phyloP scores from a whole-genome alignment of 164 flowering plant species.

The Nymphaea thermarum region DNA sequence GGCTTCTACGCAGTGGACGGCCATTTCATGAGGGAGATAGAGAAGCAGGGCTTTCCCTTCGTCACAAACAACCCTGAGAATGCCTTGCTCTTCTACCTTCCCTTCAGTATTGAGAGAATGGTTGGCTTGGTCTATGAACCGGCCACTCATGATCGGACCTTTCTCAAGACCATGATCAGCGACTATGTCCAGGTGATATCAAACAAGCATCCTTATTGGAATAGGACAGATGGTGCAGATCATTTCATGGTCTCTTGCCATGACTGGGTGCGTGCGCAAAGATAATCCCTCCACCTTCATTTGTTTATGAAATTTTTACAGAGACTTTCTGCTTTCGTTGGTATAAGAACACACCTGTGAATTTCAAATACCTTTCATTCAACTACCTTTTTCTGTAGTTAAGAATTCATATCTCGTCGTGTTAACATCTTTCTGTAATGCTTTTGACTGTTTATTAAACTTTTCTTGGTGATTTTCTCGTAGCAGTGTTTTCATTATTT shows the following conservation, averaged over 20 bases:
- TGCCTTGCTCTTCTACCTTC: conserved; percentile 59
- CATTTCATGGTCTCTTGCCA: conserved; percentile 87
- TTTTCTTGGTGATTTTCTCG: too few relatives aligned
- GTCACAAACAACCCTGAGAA: conserved; percentile 9
- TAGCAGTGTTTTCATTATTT: too few relatives aligned
- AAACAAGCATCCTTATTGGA: conserved; percentile 64
- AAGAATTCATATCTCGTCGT: too few relatives aligned
- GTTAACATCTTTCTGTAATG: too few relatives aligned
- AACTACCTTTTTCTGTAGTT: too few relatives aligned
- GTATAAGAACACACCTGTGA: too few relatives aligned
- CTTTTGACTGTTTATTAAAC: too few relatives aligned
- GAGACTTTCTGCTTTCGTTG: too few relatives aligned
- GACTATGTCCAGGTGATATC: conserved; percentile 54
- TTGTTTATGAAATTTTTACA: too few relatives aligned
- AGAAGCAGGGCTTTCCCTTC: background rate
- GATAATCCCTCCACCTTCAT: too few relatives aligned
- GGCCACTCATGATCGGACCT: conserved; percentile 12
- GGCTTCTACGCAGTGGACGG: background rate
- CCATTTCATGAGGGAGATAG: background rate
- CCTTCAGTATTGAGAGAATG: conserved; percentile 53
- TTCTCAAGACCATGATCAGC: conserved; percentile 24
- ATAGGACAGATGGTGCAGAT: conserved; percentile 56
- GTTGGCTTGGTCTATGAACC: conserved; percentile 41
- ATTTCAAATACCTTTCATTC: too few relatives aligned
- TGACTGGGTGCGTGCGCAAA: conserved; percentile 50